Evolutionary conservation across 2,329 filamentous ascomycete species (phyloP), one percentile per base, ranked within the genome.

Genomic region (Curvularia spicifera): DNA sequence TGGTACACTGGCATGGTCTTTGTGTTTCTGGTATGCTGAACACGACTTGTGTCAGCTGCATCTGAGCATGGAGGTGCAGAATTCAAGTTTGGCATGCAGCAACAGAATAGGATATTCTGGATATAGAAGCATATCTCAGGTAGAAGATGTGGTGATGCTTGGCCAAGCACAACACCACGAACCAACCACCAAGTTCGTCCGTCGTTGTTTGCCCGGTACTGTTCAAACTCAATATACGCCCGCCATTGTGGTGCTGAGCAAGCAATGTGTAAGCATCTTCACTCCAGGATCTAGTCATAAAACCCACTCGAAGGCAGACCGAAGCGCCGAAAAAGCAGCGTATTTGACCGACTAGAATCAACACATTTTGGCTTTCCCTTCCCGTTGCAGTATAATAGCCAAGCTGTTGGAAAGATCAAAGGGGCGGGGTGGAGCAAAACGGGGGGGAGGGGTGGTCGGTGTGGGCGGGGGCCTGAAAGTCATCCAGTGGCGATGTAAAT

Each of bases 301-400:
- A 37, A 22, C 43, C 40, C 45, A 24, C 13, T 24, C 4, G 6
- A 8, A 56, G 42, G 48, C 18, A 18, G 50, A 57, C 55, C 55
- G 55, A 57, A 52, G 46, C 22, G 50, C 50, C 55, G 50, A 53
- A 49, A 53, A 57, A 57, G 45, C 55, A 57, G 50, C 55, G 55
- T 47, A 57, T 39, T 57, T 57, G 55, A 57, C 55, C 55, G 55
- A 57, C 55, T 49, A 57, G 51, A 57, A 57, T 57, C 55, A 45
- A 57, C 55, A 54, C 55, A 39, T 54, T 49, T 57, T 18, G 22
- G 15, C 24, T 5, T 54, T 37, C 53, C 44, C 51, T 57, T 57
- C 55, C 55, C 37, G 18, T 54, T 53, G 24, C 44, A 53, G 55
- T 50, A 22, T 29, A 50, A 37, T 26, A 37, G 33, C 46, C 42